Percentiles rank a stretch among this genome's conserved stretches.
These are phyloP conservation scores for Coprinopsis sp. DNA, from an alignment of 768 basidiomycete genomes.

Conservation along the genomic window DNA sequence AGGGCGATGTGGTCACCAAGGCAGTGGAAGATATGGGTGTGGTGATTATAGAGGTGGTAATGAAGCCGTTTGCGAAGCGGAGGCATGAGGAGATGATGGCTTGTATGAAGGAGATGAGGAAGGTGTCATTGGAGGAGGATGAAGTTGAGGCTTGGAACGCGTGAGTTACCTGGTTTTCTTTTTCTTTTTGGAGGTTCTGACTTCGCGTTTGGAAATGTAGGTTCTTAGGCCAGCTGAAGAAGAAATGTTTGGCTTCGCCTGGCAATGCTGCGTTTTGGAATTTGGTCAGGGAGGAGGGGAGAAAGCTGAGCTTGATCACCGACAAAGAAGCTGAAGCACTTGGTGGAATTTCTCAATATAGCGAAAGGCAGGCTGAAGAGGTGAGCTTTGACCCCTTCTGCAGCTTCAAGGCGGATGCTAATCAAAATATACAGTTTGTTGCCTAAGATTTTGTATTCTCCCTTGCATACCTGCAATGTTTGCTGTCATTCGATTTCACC, in stretches of 20 bases:
- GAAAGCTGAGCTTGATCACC: slow-evolving; percentile 56
- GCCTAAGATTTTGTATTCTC: too few relatives aligned
- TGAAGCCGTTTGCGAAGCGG: slow-evolving; percentile 64
- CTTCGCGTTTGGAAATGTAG: slow-evolving; percentile 28
- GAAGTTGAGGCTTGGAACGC: slow-evolving; percentile 81
- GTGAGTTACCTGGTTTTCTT: too few relatives aligned
- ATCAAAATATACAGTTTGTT: slow-evolving; percentile 1
- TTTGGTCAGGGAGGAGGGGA: slow-evolving; percentile 45
- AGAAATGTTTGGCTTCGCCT: slow-evolving; percentile 44
- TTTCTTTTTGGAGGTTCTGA: neutral
- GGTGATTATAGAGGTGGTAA: slow-evolving; percentile 67
- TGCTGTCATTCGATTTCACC: too few relatives aligned
- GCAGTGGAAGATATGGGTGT: slow-evolving; percentile 75
- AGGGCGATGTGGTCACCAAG: slow-evolving; percentile 79
- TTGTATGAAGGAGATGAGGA: slow-evolving; percentile 66
- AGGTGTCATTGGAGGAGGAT: slow-evolving; percentile 65
- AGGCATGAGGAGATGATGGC: slow-evolving; percentile 67
- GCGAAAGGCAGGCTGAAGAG: slow-evolving; percentile 49
- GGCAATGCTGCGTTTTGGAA: slow-evolving; percentile 72
- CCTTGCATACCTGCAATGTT: too few relatives aligned
- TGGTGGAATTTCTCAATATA: slow-evolving; percentile 53
- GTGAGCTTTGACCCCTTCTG: slow-evolving; percentile 33
- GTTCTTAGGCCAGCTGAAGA: slow-evolving; percentile 56
- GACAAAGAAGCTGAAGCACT: slow-evolving; percentile 54
- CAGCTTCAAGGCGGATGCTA: neutral